phyloP scores from a whole-genome alignment of 139 green algal genomes.

The Coccomyxa sp. region DNA sequence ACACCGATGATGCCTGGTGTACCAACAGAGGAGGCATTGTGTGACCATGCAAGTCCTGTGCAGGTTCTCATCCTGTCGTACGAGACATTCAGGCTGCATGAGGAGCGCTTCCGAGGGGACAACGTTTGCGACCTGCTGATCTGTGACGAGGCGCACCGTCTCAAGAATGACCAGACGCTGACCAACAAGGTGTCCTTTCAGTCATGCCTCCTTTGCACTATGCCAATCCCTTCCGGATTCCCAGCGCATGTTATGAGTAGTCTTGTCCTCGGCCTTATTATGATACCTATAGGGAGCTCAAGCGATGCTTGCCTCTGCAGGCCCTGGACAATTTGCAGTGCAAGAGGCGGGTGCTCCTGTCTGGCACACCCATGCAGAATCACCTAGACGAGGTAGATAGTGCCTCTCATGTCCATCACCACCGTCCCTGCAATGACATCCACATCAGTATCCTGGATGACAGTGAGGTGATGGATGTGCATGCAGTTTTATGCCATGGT shows the following conservation, averaged over 20 bases:
- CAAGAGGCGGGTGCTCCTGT: slow-evolving; percentile 89
- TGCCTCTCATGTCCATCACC: too few relatives aligned
- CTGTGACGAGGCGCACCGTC: slow-evolving; percentile 94
- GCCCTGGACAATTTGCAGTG: slow-evolving; percentile 81
- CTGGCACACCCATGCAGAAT: slow-evolving; percentile 95
- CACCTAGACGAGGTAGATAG: slow-evolving; percentile 90
- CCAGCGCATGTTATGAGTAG: too few relatives aligned
- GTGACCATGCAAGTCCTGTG: not conserved
- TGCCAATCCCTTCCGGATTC: too few relatives aligned
- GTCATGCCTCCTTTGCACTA: not conserved
- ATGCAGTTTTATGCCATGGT: slow-evolving; percentile 85
- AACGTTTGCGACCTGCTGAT: slow-evolving; percentile 92
- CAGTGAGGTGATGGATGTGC: too few relatives aligned
- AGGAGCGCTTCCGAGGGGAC: slow-evolving; percentile 52
- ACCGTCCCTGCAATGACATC: too few relatives aligned
- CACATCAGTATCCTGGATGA: too few relatives aligned
- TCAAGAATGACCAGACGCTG: slow-evolving; percentile 93
- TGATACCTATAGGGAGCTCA: too few relatives aligned
- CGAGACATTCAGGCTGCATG: slow-evolving; percentile 96
- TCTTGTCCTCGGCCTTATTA: too few relatives aligned
- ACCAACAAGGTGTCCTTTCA: slow-evolving; percentile 61
- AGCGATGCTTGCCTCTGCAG: slow-evolving; percentile 11
- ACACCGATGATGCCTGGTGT: not conserved
- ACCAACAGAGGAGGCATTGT: not conserved
- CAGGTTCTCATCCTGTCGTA: slow-evolving; percentile 90